A percentile compares a stretch with the other conserved stretches of the same genome.
phyloP scores from a whole-genome alignment of 805 yeast species.

The Cephaloascus fragrans region DNA sequence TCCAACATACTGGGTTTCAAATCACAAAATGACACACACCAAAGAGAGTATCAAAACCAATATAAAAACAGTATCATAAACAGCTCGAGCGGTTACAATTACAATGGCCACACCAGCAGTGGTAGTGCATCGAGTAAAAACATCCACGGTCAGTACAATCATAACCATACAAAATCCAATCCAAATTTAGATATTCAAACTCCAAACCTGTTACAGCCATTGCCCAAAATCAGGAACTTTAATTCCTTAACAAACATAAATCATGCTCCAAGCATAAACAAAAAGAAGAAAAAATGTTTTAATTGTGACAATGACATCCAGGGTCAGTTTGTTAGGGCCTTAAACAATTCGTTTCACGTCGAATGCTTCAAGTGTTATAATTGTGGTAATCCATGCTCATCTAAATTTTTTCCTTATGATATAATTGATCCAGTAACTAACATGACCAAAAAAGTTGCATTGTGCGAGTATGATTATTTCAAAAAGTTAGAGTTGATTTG shows the following conservation, averaged over 20 bases:
- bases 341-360: slow-evolving; percentile 71
- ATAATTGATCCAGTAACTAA: slow-evolving; percentile 31
- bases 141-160: background rate
- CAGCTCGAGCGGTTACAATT: too few relatives aligned
- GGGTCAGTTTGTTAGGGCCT: slow-evolving; percentile 82
- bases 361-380: slow-evolving; percentile 83
- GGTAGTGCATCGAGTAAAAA: too few relatives aligned
- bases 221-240: slow-evolving; percentile 1
- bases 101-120: slow-evolving; percentile 1
- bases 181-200: background rate
- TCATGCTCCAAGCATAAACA: slow-evolving; percentile 2
- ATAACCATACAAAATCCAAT: background rate
- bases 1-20: background rate
- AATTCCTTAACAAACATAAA: slow-evolving; percentile 1
- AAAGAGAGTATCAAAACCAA: background rate
- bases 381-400: slow-evolving; percentile 72
- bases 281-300: slow-evolving; percentile 30
- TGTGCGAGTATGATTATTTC: slow-evolving; percentile 92
- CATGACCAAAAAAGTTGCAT: slow-evolving; percentile 22
- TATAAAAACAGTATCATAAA: slow-evolving; percentile 1
- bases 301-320: slow-evolving; percentile 43
- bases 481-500: slow-evolving; percentile 80
- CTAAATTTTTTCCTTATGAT: slow-evolving; percentile 83
- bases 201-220: slow-evolving; percentile 1
- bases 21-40: background rate